Conservation (phyloP, 371 early-diverging fungal species). For the Lichtheimia hyalospora region DNA sequence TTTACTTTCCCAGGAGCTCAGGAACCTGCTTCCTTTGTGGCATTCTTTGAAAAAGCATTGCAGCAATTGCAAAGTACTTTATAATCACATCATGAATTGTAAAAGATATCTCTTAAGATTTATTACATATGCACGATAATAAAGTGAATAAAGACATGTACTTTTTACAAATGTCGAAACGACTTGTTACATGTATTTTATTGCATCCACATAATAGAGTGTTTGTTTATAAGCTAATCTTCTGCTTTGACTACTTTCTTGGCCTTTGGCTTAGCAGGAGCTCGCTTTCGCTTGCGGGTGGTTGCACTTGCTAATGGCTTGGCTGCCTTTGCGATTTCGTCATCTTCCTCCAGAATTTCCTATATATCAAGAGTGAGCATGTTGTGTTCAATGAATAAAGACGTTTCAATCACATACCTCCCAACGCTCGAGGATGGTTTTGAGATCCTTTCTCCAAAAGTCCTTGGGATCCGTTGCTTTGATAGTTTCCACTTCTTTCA, state of each 20-base stretch:
- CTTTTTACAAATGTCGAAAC: too few relatives aligned
- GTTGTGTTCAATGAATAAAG: too few relatives aligned
- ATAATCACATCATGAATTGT: background rate
- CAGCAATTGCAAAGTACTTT: background rate
- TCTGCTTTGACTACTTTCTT: slow-evolving; percentile 8
- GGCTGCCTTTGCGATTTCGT: slow-evolving; percentile 16
- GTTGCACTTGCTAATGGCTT: slow-evolving; percentile 25
- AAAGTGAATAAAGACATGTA: too few relatives aligned
- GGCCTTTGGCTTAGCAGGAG: slow-evolving; percentile 12
- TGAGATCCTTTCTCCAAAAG: slow-evolving; percentile 94
- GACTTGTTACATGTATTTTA: too few relatives aligned
- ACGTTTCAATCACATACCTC: too few relatives aligned
- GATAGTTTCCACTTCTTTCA: slow-evolving; percentile 72
- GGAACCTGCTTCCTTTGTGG: slow-evolving; percentile 54
- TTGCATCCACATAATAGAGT: too few relatives aligned
- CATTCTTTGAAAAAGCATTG: slow-evolving; percentile 44
- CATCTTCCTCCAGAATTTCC: slow-evolving; percentile 35
- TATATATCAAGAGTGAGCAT: background rate
- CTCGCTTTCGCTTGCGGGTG: slow-evolving; percentile 23
- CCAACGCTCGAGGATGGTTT: slow-evolving; percentile 76
- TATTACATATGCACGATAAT: too few relatives aligned
- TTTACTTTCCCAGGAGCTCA: slow-evolving; percentile 70
- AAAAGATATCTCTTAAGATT: too few relatives aligned
- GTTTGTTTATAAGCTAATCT: background rate
- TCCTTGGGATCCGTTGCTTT: slow-evolving; percentile 70